phyloP scores from a whole-genome alignment of 805 yeast genomes.

The Teunomyces cretensis region DNA sequence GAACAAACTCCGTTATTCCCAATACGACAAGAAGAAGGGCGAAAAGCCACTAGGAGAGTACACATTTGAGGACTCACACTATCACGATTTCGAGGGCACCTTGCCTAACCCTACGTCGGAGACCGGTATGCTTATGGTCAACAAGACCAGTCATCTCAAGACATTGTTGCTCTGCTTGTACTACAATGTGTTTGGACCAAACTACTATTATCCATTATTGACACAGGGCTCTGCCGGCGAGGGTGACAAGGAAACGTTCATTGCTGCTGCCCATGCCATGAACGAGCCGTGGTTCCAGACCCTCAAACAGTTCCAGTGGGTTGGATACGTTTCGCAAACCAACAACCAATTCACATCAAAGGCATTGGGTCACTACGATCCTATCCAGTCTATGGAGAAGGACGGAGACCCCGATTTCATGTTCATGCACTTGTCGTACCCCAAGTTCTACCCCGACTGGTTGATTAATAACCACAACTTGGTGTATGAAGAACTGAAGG shows the following conservation, averaged over 20 bases:
- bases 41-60: constrained; percentile 22
- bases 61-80: constrained; percentile 35
- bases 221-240: constrained; percentile 77
- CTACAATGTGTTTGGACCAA: constrained; percentile 66
- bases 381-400: constrained; percentile 19
- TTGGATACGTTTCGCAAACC: constrained; percentile 33
- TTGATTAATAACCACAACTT: constrained; percentile 36
- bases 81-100: constrained; percentile 63
- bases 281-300: constrained; percentile 51
- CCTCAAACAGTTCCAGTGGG: constrained; percentile 45
- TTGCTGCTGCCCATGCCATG: constrained; percentile 62
- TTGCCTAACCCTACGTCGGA: constrained; percentile 69
- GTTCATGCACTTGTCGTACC: constrained; percentile 63
- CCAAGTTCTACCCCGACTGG: constrained; percentile 42
- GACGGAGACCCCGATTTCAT: constrained; percentile 18
- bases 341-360: constrained; percentile 17
- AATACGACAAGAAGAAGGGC: constrained; percentile 32
- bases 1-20: constrained; percentile 33
- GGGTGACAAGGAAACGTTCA: constrained; percentile 78
- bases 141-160: constrained; percentile 57
- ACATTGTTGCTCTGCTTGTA: constrained; percentile 60
- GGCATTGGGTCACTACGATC: constrained; percentile 43
- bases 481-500: constrained; percentile 26
- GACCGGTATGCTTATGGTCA: constrained; percentile 66
- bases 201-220: constrained; percentile 63